phyloP scores from a whole-genome alignment of 805 yeast genomes.

The Candida sonorensis region DNA sequence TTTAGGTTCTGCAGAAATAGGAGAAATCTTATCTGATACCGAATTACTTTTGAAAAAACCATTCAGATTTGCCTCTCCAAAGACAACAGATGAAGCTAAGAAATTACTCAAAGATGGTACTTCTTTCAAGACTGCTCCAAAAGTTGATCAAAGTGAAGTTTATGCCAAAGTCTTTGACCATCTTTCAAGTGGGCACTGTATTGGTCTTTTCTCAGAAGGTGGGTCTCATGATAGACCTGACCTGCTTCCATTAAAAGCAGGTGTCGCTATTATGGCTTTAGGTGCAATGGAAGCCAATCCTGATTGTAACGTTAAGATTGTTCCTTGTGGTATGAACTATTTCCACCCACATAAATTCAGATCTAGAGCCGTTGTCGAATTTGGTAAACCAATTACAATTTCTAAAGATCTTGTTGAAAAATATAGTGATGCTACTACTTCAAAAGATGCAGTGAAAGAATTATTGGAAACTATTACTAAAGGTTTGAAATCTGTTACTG shows the following conservation, averaged over 20 bases:
- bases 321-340: conserved; percentile 97
- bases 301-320: conserved; percentile 71
- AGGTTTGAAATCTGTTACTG: conserved; percentile 79
- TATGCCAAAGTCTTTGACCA: conserved; percentile 82
- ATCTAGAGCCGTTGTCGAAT: conserved; percentile 91
- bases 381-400: conserved; percentile 81
- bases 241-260: conserved; percentile 87
- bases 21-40: conserved; percentile 62
- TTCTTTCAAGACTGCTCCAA: conserved; percentile 64
- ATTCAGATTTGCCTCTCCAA: conserved; percentile 37
- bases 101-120: conserved; percentile 45
- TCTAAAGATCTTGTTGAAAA: conserved; percentile 51
- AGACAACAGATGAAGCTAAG: conserved; percentile 33
- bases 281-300: conserved; percentile 85
- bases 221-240: conserved; percentile 96
- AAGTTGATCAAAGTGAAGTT: conserved; percentile 80
- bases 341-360: conserved; percentile 94
- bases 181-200: conserved; percentile 68
- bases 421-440: conserved; percentile 53
- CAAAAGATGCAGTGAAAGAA: conserved; percentile 67
- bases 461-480: conserved; percentile 63
- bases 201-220: conserved; percentile 97
- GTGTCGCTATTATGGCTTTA: conserved; percentile 96
- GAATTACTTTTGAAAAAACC: conserved; percentile 64
- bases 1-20: conserved; percentile 68